These are phyloP conservation scores for Polygonum maritimum DNA, from an alignment of 148 eudicot genomes.

Conservation along the genomic window DNA sequence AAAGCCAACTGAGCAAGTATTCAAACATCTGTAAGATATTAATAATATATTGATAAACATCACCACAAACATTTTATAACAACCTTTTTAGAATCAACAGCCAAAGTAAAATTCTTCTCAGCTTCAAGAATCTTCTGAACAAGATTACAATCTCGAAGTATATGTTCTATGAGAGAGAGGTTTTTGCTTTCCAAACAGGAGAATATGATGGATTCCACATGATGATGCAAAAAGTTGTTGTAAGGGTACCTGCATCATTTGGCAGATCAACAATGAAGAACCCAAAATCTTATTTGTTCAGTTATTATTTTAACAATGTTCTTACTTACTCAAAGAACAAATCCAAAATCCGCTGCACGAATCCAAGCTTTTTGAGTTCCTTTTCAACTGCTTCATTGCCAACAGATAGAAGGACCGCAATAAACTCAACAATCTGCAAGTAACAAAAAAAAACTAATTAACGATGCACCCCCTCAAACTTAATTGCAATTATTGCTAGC, in stretches of 20 bases:
- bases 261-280: background rate
- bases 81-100: constrained; percentile 58
- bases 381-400: constrained; percentile 79
- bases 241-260: constrained; percentile 61
- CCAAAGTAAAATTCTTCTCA: constrained; percentile 50
- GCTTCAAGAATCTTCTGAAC: constrained; percentile 75
- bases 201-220: constrained; percentile 60
- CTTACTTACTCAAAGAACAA: constrained; percentile 65
- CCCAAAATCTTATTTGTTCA: background rate
- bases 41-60: background rate
- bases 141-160: constrained; percentile 80
- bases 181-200: constrained; percentile 87
- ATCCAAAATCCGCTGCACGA: constrained; percentile 58
- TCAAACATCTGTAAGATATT: background rate
- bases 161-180: constrained; percentile 56
- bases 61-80: background rate
- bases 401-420: constrained; percentile 67
- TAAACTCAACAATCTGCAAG: constrained; percentile 79
- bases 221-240: constrained; percentile 93
- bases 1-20: background rate
- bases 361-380: constrained; percentile 81
- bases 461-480: background rate
- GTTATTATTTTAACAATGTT: background rate
- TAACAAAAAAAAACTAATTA: background rate
- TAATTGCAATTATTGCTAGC: background rate